phyloP scores from a whole-genome alignment of 305 asterid genomes.

The Withania somnifera region DNA sequence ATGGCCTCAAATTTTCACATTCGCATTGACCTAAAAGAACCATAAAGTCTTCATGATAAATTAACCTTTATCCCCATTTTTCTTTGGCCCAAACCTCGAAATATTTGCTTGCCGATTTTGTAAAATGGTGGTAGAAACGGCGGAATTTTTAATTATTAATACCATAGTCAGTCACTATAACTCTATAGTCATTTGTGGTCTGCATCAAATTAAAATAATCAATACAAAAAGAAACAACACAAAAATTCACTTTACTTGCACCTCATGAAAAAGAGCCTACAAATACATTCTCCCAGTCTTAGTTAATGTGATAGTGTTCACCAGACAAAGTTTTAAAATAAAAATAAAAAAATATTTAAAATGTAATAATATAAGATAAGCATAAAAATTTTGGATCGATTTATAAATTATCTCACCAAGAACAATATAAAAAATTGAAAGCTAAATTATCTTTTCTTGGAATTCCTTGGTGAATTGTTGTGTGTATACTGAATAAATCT shows the following conservation, averaged over 20 bases:
- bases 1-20: not conserved
- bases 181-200: constrained; percentile 4
- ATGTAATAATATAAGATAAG: too few relatives aligned
- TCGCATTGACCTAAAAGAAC: not conserved
- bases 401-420: not conserved
- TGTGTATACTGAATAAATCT: too few relatives aligned
- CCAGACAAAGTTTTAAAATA: too few relatives aligned
- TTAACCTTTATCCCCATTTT: not conserved
- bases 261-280: constrained; percentile 15
- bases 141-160: not conserved
- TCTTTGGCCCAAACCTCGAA: not conserved
- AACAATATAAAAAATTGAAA: too few relatives aligned
- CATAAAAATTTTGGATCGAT: not conserved
- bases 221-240: constrained; percentile 20
- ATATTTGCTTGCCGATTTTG: not conserved
- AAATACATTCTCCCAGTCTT: not conserved
- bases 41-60: constrained; percentile 2
- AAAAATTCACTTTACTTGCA: constrained; percentile 26
- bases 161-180: not conserved
- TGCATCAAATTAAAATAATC: constrained; percentile 5
- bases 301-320: not conserved
- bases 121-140: not conserved
- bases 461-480: too few relatives aligned
- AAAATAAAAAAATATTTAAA: too few relatives aligned
- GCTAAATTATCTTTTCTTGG: too few relatives aligned